phyloP scores from a whole-genome alignment of 352 stramenopile species.

The Phytophthora rubi region DNA sequence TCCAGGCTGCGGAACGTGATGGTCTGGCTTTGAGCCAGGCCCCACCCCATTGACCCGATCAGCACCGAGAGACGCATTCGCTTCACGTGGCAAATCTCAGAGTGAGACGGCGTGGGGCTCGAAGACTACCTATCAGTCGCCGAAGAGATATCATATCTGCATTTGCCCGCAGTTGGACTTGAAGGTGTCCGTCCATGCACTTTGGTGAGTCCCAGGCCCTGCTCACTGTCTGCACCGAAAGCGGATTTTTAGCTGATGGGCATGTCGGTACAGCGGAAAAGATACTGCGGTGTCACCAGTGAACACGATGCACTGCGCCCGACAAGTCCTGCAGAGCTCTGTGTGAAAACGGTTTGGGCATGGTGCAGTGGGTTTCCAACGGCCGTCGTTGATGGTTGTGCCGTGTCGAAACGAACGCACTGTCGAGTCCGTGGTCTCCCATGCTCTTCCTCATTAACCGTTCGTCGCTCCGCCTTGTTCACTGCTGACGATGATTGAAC shows the following conservation, averaged over 20 bases:
- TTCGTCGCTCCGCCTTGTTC: background rate
- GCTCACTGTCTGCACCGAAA: constrained; percentile 1
- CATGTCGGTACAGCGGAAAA: background rate
- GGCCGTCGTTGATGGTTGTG: background rate
- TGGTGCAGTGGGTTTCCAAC: background rate
- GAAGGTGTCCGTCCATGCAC: background rate
- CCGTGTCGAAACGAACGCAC: background rate
- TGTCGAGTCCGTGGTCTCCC: background rate
- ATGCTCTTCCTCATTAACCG: background rate
- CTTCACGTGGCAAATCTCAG: constrained; percentile 1
- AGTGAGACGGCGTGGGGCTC: constrained; percentile 1
- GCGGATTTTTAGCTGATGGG: background rate
- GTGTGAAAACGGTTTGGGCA: background rate
- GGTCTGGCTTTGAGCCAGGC: constrained; percentile 1
- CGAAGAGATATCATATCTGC: constrained; percentile 21
- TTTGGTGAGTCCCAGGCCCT: background rate
- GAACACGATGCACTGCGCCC: background rate
- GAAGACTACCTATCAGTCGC: background rate
- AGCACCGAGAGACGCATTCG: background rate
- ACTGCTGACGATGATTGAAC: background rate
- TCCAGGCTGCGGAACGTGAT: constrained; percentile 24
- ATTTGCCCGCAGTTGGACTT: constrained; percentile 2
- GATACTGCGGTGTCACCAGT: background rate
- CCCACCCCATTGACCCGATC: background rate
- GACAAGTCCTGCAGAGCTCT: background rate